Conservation (phyloP, 202 grass and related monocot genomes). For the Bolboschoenoplectus hybrid region DNA sequence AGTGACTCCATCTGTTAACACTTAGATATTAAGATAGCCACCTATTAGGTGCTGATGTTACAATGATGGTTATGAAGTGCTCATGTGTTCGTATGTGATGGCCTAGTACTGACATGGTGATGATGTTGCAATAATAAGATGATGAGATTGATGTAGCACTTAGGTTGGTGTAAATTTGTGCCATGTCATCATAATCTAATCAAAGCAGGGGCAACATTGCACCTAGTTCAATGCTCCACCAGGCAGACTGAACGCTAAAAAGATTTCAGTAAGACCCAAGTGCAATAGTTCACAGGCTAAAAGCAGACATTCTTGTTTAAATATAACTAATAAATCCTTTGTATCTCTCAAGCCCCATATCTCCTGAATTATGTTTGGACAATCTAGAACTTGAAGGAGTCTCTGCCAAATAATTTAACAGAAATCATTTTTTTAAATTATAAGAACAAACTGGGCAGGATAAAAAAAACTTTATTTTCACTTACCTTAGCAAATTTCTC, state of each 20-base stretch:
- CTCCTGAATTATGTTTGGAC: background rate
- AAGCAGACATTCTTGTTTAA: background rate
- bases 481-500: slow-evolving; percentile 27
- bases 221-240: background rate
- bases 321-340: background rate
- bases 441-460: background rate
- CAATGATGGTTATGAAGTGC: background rate
- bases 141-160: slow-evolving; percentile 6
- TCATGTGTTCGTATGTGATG: background rate
- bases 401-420: background rate
- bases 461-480: background rate
- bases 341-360: background rate
- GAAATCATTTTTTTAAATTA: background rate
- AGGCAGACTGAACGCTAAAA: background rate
- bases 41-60: background rate
- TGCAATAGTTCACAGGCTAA: background rate
- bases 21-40: background rate
- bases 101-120: background rate
- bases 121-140: slow-evolving; percentile 5
- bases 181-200: background rate
- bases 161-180: background rate
- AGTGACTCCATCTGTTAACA: background rate
- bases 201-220: background rate
- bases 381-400: background rate
- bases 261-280: background rate